Evolutionary conservation across 2,329 filamentous ascomycete genomes (phyloP), one percentile per base, ranked within the genome.

Genomic region (Sordariomycetes sp.): DNA sequence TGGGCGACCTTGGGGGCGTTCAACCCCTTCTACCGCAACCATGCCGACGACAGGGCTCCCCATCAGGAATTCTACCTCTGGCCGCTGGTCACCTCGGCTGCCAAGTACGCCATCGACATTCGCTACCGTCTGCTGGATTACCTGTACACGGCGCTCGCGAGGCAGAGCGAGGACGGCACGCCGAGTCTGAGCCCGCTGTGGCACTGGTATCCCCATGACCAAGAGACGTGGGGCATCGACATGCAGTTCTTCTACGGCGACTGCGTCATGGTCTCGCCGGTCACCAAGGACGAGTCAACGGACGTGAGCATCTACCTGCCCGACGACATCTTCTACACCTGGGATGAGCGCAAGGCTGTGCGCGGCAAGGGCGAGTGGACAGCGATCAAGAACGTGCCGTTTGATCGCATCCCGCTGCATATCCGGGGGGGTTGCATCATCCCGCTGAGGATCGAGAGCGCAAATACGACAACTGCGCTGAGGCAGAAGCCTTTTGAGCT

Each of bases 101-200:
- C 81, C 0, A 70, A 69, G 36, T 79, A 74, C 37, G 80, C 77
- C n/a, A 86, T 88, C 45, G 70, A 70, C 20, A 76, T 78, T 30
- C 72, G 84, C n/a, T 88, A 88, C 59, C 68, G 72, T 21, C 64
- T 88, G 14, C 65, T 90, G n/a, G 83, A 87, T 47, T 88, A 88
- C 58, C 67, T 85, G 38, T 88, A 90, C 63, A 87, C 83, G 2
- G 74, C 77, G 1, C 64, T 86, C 45, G 64, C 77, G 49, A 57
- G 61, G 37, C 72, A 83, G 50, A 70, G 65, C 21, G 47, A 62
- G 15, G 68, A 68, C 18, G 84, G 84, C 21, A 69, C 67, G 3
- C 82, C 84, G 0, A 63, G 78, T 42, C 61, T 86, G 36, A 76
- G 75, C 45, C 83, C 84, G 0, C 55, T 87, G 36, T 86, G 82